phyloP scores from a whole-genome alignment of 2,329 filamentous ascomycete species.

The Atkinsonella hypoxylon region DNA sequence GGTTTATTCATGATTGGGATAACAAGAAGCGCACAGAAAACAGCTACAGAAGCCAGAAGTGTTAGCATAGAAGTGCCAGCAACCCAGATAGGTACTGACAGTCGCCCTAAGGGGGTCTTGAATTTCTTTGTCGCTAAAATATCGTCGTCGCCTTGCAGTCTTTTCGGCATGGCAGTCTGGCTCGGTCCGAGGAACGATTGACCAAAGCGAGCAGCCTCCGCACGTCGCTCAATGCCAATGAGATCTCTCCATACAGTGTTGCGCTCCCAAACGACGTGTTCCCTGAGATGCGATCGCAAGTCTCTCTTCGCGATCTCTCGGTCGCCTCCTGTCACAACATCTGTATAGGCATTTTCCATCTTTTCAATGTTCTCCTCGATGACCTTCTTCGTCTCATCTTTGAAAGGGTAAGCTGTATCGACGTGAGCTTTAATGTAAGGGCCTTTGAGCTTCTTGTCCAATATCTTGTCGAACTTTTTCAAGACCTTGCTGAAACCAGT shows the following conservation, averaged over 20 bases:
- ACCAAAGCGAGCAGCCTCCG: constrained; percentile 86
- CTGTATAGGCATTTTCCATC: constrained; percentile 71
- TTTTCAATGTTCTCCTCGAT: constrained; percentile 61
- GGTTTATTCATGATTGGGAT: constrained; percentile 73
- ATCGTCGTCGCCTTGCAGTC: constrained; percentile 72
- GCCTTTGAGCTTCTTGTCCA: constrained; percentile 68
- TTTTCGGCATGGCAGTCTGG: constrained; percentile 52
- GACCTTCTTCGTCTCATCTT: constrained; percentile 53
- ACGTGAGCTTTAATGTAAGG: constrained; percentile 66
- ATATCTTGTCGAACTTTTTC: constrained; percentile 97
- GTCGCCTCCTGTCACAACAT: constrained; percentile 74
- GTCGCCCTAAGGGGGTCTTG: constrained; percentile 65
- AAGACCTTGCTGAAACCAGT: constrained; percentile 93
- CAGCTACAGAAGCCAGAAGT: constrained; percentile 53
- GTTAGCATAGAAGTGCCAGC: constrained; percentile 71
- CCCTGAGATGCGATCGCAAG: constrained; percentile 76
- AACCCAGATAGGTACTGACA: constrained; percentile 70
- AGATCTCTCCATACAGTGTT: constrained; percentile 99
- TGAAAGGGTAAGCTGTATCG: constrained; percentile 71
- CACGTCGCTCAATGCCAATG: constrained; percentile 93
- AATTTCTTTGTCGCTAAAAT: constrained; percentile 53
- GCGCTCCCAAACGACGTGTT: constrained; percentile 97
- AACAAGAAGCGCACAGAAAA: constrained; percentile 65
- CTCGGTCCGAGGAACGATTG: constrained; percentile 70
- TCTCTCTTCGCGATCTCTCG: constrained; percentile 67